These are phyloP conservation scores for Suhomyces xylopsoci DNA, from an alignment of 805 yeast species.

Conservation along the genomic window DNA sequence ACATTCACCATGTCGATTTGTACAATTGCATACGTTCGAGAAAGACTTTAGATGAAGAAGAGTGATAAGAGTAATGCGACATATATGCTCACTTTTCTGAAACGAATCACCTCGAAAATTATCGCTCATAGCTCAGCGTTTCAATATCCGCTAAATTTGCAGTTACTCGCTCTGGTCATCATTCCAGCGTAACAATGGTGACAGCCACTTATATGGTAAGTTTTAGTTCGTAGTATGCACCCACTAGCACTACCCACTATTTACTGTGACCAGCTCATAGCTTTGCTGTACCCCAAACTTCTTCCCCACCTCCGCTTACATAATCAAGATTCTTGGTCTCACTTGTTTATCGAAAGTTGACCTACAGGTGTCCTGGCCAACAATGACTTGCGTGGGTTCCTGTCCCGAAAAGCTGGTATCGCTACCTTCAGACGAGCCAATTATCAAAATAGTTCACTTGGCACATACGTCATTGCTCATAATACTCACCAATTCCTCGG, in stretches of 20 bases:
- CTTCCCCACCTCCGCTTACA: not conserved
- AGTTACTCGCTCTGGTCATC: not conserved
- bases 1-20: not conserved
- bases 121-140: not conserved
- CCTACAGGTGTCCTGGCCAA: not conserved
- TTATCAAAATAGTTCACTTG: constrained; percentile 19
- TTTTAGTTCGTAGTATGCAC: not conserved
- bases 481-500: constrained; percentile 26
- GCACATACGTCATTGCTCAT: constrained; percentile 25
- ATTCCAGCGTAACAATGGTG: not conserved
- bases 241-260: not conserved
- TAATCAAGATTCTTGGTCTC: not conserved
- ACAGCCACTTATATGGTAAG: not conserved
- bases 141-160: not conserved
- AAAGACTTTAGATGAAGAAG: too few relatives aligned
- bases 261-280: not conserved
- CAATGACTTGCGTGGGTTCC: constrained; percentile 37
- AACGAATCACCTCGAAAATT: too few relatives aligned
- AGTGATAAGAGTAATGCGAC: not conserved
- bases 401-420: constrained; percentile 29
- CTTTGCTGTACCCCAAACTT: not conserved
- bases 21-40: not conserved
- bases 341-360: not conserved
- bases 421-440: constrained; percentile 12
- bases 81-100: too few relatives aligned